Evolutionary conservation across 2,329 filamentous ascomycete species (phyloP).

Genomic region (Purpureocillium lavendulum): DNA sequence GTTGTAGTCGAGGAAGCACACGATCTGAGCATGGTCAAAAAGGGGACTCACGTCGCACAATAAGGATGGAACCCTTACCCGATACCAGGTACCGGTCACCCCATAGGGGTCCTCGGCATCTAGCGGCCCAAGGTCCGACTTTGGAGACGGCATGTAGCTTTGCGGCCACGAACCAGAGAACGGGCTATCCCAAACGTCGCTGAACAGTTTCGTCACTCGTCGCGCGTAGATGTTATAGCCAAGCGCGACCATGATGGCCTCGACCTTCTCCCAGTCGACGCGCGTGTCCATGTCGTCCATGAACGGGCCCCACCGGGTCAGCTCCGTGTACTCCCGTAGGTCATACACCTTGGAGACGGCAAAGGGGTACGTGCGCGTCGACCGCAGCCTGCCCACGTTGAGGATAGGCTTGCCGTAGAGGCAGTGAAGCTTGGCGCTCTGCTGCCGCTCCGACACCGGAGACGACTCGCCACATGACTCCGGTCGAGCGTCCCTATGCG

Average conservation of each 20-base stretch:
- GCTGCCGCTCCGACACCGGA: constrained; percentile 37
- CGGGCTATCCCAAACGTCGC: constrained; percentile 43
- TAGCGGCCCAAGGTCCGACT: constrained; percentile 30
- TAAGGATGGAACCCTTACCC: constrained; percentile 33
- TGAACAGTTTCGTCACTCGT: constrained; percentile 36
- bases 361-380: constrained; percentile 42
- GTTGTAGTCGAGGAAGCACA: constrained; percentile 55
- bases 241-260: constrained; percentile 64
- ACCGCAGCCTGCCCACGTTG: constrained; percentile 24
- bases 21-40: constrained; percentile 21
- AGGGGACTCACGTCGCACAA: neutral
- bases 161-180: constrained; percentile 47
- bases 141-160: constrained; percentile 33
- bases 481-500: constrained; percentile 8
- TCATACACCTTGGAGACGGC: constrained; percentile 68
- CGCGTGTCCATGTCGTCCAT: constrained; percentile 48
- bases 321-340: constrained; percentile 55
- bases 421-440: constrained; percentile 62
- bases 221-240: constrained; percentile 51
- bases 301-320: constrained; percentile 65
- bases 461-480: constrained; percentile 2
- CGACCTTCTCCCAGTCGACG: constrained; percentile 75
- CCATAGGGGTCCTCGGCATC: constrained; percentile 60
- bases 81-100: constrained; percentile 62
- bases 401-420: constrained; percentile 56